Percentiles rank a stretch among this genome's conserved stretches.
Evolutionary conservation across 768 basidiomycete genomes (phyloP).

Genomic region (Sporobolomyces roseus): DNA sequence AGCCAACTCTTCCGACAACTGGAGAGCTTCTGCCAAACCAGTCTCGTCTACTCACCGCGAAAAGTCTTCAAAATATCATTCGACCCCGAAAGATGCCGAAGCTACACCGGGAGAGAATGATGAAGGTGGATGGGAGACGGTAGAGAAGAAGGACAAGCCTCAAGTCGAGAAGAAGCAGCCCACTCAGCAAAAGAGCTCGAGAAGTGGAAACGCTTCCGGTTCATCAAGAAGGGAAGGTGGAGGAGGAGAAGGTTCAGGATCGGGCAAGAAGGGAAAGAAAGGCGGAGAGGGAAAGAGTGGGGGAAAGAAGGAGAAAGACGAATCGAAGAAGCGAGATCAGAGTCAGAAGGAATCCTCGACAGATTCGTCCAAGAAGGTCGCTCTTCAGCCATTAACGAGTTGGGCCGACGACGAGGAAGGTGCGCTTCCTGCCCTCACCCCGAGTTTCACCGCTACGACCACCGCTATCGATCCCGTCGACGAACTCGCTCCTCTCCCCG

Average conservation of each 20-base stretch:
- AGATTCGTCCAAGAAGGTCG: background rate
- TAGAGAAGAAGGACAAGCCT: slow-evolving; percentile 32
- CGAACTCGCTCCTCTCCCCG: slow-evolving; percentile 7
- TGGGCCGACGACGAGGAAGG: slow-evolving; percentile 37
- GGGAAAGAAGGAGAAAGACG: slow-evolving; percentile 7
- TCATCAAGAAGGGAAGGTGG: background rate
- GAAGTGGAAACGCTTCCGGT: no score
- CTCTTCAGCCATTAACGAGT: slow-evolving; percentile 21
- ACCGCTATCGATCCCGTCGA: slow-evolving; percentile 1
- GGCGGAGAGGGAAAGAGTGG: background rate
- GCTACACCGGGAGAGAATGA: background rate
- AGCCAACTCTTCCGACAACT: slow-evolving; percentile 27
- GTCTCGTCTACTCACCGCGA: background rate
- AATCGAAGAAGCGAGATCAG: slow-evolving; percentile 4
- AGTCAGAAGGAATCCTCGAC: background rate
- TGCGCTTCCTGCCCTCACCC: slow-evolving; percentile 21
- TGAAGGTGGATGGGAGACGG: slow-evolving; percentile 34
- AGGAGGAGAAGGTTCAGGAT: background rate
- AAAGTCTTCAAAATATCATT: background rate
- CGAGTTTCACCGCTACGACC: slow-evolving; percentile 16
- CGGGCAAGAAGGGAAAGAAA: background rate
- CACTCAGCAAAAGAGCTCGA: background rate
- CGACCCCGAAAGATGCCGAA: background rate
- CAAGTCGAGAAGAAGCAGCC: slow-evolving; percentile 12
- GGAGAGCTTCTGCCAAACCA: slow-evolving; percentile 21